A percentile compares a stretch with the other conserved stretches of the same genome.
Evolutionary conservation across 495 filamentous ascomycete species (phyloP).

Genomic region (Cercophora sp.): DNA sequence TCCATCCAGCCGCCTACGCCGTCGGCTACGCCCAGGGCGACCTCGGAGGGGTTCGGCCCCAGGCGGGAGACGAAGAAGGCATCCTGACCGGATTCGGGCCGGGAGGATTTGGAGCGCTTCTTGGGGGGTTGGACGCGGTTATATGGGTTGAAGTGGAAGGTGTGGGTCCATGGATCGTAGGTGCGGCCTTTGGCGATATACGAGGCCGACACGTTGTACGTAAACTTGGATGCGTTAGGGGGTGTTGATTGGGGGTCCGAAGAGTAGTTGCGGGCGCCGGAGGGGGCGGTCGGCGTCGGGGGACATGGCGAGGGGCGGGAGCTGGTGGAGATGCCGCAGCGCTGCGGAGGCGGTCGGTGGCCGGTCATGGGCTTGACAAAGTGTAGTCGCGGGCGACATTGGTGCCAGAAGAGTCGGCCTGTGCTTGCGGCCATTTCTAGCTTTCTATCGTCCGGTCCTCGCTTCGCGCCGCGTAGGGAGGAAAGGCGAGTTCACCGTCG

Average conservation of each 20-base stretch:
- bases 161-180: conserved; percentile 65
- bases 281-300: no score
- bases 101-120: conserved; percentile 43
- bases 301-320: neutral
- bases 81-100: conserved; percentile 87
- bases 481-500: no score
- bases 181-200: conserved; percentile 73
- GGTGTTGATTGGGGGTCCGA: no score
- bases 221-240: no score
- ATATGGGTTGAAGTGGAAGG: conserved; percentile 72
- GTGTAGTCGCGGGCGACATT: conserved; percentile 8
- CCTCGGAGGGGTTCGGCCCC: conserved; percentile 49
- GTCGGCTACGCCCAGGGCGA: conserved; percentile 86
- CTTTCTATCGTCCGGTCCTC: no score
- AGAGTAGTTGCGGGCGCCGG: no score
- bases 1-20: conserved; percentile 95
- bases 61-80: conserved; percentile 87
- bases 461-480: neutral
- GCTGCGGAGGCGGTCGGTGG: neutral
- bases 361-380: neutral
- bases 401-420: conserved; percentile 11
- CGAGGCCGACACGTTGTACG: conserved; percentile 63
- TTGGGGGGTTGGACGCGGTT: conserved; percentile 51
- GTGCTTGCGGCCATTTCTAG: conserved; percentile 13
- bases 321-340: neutral